Evolutionary conservation across 192 early-diverging fungal species (phyloP).

Genomic region (Coemansia sp.): DNA sequence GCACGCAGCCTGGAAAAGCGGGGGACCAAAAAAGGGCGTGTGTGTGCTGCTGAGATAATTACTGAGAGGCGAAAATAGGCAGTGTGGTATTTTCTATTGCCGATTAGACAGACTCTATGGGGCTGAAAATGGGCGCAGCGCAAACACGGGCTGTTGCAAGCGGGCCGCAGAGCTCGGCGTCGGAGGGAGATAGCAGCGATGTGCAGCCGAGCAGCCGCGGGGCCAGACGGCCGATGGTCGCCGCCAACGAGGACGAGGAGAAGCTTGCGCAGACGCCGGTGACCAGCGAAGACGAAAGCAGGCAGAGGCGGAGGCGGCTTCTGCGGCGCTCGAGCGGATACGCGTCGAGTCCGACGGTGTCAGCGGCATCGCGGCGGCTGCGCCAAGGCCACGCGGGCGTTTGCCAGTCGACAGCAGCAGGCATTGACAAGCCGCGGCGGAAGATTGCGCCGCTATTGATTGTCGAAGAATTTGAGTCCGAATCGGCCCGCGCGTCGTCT

Average conservation of each 20-base stretch:
- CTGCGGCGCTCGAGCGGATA: constrained; percentile 8
- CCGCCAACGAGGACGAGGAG: not conserved
- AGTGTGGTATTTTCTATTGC: no score
- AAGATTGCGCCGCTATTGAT: not conserved
- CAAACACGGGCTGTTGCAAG: not conserved
- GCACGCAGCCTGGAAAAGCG: no score
- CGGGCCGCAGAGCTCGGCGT: not conserved
- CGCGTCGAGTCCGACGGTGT: constrained; percentile 33
- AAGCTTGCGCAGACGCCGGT: not conserved
- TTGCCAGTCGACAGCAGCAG: not conserved
- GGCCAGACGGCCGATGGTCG: not conserved
- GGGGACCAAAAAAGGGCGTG: not conserved
- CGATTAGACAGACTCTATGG: no score
- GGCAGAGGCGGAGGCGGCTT: not conserved
- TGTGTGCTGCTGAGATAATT: not conserved
- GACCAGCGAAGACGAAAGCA: not conserved
- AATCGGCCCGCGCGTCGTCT: no score
- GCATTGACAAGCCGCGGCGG: not conserved
- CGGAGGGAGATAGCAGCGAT: not conserved
- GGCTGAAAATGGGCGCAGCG: not conserved
- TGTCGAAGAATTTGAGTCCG: not conserved
- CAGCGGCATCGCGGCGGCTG: constrained; percentile 9
- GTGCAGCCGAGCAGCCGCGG: not conserved
- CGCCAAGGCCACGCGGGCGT: constrained; percentile 15
- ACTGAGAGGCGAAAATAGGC: no score